phyloP scores from a whole-genome alignment of 2,329 filamentous ascomycete genomes.

The Aspergillus phoenicis region DNA sequence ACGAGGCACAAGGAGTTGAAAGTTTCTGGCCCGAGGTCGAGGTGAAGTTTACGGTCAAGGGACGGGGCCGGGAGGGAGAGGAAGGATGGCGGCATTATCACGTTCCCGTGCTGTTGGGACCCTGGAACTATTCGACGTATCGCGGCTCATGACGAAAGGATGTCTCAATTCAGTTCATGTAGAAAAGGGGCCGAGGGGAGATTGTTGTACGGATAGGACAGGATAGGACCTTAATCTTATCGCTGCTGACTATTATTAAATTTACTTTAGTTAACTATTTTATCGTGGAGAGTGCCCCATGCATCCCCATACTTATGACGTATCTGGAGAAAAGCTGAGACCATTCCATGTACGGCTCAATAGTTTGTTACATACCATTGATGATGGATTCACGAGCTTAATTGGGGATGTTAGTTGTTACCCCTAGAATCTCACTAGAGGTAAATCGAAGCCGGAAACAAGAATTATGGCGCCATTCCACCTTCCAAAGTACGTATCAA shows the following conservation, averaged over 20 bases:
- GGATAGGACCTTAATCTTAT: not conserved
- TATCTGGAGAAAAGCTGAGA: slow-evolving; percentile 9
- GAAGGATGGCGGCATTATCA: slow-evolving; percentile 54
- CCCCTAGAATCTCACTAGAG: not conserved
- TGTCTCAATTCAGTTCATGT: not conserved
- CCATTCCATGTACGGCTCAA: not conserved
- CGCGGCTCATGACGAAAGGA: slow-evolving; percentile 45
- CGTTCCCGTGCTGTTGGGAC: slow-evolving; percentile 54
- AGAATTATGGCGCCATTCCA: not conserved
- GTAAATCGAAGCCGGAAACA: not conserved
- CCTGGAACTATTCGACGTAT: slow-evolving; percentile 56
- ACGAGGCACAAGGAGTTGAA: slow-evolving; percentile 49
- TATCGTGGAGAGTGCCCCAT: not conserved
- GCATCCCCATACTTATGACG: slow-evolving; percentile 6
- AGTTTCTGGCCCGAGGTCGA: slow-evolving; percentile 56
- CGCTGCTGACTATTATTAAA: not conserved
- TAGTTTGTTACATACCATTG: not conserved
- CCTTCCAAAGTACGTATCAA: not conserved
- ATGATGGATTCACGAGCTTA: not conserved
- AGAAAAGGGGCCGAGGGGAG: not conserved
- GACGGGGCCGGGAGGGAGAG: slow-evolving; percentile 41
- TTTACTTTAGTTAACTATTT: too few relatives aligned
- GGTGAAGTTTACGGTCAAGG: slow-evolving; percentile 53
- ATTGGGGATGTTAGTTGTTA: not conserved
- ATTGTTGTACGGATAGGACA: not conserved